Evolutionary conservation across 306 rosid species (phyloP).

Genomic region (Vigna mungo): DNA sequence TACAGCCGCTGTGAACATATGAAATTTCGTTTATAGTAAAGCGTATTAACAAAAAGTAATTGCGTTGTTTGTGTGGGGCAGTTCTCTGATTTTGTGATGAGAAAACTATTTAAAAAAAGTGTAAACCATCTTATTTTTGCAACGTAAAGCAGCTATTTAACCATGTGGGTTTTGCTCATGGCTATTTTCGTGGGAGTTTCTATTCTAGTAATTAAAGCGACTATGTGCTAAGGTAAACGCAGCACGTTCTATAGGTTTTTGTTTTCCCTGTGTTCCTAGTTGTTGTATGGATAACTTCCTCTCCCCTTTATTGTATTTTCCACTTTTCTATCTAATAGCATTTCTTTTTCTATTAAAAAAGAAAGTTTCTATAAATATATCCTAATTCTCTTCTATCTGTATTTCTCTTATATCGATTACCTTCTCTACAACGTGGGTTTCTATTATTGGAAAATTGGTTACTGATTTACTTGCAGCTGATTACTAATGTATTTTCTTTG

Average conservation of each 20-base stretch:
- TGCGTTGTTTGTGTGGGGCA: slow-evolving; percentile 8
- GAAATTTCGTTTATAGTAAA: slow-evolving; percentile 5
- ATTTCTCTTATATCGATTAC: slow-evolving; percentile 37
- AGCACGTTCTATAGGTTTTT: neutral
- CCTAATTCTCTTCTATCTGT: neutral
- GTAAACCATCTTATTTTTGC: neutral
- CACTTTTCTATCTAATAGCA: slow-evolving; percentile 17
- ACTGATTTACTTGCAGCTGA: slow-evolving; percentile 48
- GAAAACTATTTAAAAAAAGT: slow-evolving; percentile 18
- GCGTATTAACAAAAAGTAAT: slow-evolving; percentile 16
- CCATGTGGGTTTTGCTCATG: neutral
- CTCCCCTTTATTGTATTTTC: neutral
- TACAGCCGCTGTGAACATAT: neutral
- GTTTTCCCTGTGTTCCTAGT: neutral
- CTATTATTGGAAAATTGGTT: slow-evolving; percentile 53
- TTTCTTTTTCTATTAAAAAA: neutral
- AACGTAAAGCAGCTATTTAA: neutral
- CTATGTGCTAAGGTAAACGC: neutral
- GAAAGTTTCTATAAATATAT: neutral
- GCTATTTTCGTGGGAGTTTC: neutral
- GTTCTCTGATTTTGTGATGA: neutral
- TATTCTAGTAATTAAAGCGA: slow-evolving; percentile 13
- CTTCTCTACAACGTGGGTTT: slow-evolving; percentile 50
- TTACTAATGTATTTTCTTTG: slow-evolving; percentile 55
- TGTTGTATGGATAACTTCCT: neutral